A percentile compares a stretch with the other conserved stretches of the same genome.
Evolutionary conservation across 2,329 filamentous ascomycete species (phyloP).

Genomic region (Spiromastix sp.): DNA sequence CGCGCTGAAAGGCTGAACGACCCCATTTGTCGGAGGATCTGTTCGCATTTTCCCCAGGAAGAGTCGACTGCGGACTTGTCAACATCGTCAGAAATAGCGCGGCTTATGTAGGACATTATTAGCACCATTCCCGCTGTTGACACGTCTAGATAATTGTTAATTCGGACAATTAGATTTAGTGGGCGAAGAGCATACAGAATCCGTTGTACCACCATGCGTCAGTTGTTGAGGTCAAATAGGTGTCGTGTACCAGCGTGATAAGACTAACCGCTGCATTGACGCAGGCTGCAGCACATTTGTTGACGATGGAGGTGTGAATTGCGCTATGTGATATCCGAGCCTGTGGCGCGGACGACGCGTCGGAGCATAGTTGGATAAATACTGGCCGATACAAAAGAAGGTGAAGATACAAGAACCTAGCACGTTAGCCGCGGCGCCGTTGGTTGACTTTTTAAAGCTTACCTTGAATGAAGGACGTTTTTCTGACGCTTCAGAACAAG

Average conservation of each 20-base stretch:
- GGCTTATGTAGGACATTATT: conserved; percentile 20
- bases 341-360: conserved; percentile 9
- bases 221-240: conserved; percentile 16
- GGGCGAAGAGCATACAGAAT: conserved; percentile 21
- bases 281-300: conserved; percentile 23
- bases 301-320: conserved; percentile 18
- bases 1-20: conserved; percentile 20
- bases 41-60: conserved; percentile 20
- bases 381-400: conserved; percentile 25
- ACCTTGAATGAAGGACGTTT: conserved; percentile 22
- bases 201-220: conserved; percentile 32
- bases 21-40: conserved; percentile 19
- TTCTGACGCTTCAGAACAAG: conserved; percentile 16
- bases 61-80: conserved; percentile 12
- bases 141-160: conserved; percentile 10
- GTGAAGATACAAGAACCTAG: conserved; percentile 24
- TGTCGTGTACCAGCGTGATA: conserved; percentile 20
- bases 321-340: conserved; percentile 1
- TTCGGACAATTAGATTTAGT: neutral
- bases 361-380: conserved; percentile 23
- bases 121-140: conserved; percentile 23
- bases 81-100: conserved; percentile 14
- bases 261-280: conserved; percentile 22
- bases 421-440: neutral
- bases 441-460: neutral